Base-by-base conservation (phyloP, 2,329 filamentous ascomycete genomes). In the Neopestalotiopsis sp. region DNA sequence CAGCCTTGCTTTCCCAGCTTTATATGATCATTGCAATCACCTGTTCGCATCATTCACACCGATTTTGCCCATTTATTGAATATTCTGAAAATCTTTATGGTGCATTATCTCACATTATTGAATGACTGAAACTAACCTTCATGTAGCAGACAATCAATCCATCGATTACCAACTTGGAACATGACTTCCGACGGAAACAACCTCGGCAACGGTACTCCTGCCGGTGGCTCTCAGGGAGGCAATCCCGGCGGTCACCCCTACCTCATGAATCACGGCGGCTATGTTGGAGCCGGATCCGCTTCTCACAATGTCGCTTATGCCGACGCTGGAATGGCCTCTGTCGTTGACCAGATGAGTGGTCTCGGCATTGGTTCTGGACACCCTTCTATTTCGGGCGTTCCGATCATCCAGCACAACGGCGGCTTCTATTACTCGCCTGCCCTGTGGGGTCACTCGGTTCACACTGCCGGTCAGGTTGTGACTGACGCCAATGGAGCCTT, bases 341-440 rank as follows among this genome's bases (percentile, higher is more conserved):
- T 79, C 58, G 68, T 77, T 34, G 73, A 73, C 63, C 76, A 77
- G 67, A 73, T 83, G 63, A 73, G 77, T 57, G 75, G 76, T 61
- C 76, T 80, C 61, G 79, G 75, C 65, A 77, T 83, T 69, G 74
- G 75, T 68, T 62, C 74, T 57, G 40, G 65, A 30, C 30, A 42
- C 6, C 32, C 24, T 3, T 1, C 56, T 12, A 5, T 61, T 12
- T 14, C 30, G n/a, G 49, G 49, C 30, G 1, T 30, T 2, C 53
- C 38, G 20, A 7, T 20, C 24, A 17, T 61, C 34, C 65, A 40
- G 3, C 20, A 14, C 20, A 24, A 64, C 34, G 61, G 61, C 61
- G 40, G 61, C 61, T 28, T 34, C 7, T 34, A 20, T 62, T 62
- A 62, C 17, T 49, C 61, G n/a, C 61, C 38, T 20, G 38, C 38